Conservation (phyloP, 495 filamentous ascomycete genomes). For the Penicillium bialowiezense region DNA sequence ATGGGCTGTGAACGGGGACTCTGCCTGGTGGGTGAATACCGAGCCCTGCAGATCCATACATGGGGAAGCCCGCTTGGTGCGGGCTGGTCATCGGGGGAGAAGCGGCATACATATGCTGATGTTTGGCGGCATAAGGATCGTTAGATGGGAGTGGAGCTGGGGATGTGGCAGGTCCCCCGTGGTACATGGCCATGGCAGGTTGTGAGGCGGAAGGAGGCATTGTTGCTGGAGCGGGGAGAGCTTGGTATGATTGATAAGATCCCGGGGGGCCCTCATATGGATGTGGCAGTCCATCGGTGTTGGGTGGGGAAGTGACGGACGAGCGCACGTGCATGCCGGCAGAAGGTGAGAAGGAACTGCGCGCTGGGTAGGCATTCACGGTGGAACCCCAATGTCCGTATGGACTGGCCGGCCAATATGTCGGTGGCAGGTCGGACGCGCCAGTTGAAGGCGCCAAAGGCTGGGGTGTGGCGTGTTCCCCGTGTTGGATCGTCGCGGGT, state of each 20-base stretch:
- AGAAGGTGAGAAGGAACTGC: conserved; percentile 56
- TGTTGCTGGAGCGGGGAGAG: conserved; percentile 46
- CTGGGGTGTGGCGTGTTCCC: conserved; percentile 56
- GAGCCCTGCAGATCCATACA: conserved; percentile 54
- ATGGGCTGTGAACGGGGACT: conserved; percentile 53
- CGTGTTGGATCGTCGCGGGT: conserved; percentile 57
- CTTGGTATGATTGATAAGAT: conserved; percentile 55
- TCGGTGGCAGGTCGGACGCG: conserved; percentile 41
- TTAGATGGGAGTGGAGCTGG: conserved; percentile 58
- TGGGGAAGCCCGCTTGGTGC: conserved; percentile 57
- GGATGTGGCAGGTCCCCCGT: conserved; percentile 54
- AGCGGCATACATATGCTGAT: conserved; percentile 53
- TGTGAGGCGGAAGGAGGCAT: conserved; percentile 20
- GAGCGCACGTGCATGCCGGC: conserved; percentile 44
- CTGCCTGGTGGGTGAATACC: conserved; percentile 53
- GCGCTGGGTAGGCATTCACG: conserved; percentile 37
- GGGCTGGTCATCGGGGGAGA: conserved; percentile 63
- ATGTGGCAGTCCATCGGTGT: conserved; percentile 45
- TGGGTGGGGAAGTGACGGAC: conserved; percentile 48
- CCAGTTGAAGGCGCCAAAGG: conserved; percentile 43
- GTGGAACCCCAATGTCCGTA: conserved; percentile 51
- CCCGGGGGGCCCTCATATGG: conserved; percentile 58
- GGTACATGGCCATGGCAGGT: conserved; percentile 24
- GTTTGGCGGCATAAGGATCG: conserved; percentile 60
- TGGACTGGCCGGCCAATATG: conserved; percentile 51